Percentiles rank a stretch among this genome's conserved stretches.
phyloP scores from a whole-genome alignment of 176 grass and related monocot genomes.

The Eremochloa ophiuroides region DNA sequence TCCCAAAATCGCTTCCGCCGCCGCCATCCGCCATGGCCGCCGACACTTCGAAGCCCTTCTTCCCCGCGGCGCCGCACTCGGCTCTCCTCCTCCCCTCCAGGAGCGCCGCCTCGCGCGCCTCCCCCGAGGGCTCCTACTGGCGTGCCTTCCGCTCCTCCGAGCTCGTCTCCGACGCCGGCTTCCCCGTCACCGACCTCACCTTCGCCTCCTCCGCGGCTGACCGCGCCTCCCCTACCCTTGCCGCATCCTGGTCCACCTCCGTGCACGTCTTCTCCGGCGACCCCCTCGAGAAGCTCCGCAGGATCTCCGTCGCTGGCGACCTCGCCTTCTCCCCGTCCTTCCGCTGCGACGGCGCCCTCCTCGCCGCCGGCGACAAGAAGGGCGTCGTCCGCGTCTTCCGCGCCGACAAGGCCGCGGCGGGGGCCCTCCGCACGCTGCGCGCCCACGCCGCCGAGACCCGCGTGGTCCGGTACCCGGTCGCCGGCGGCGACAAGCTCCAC shows the following conservation, averaged over 20 bases:
- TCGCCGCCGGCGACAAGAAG: conserved; percentile 65
- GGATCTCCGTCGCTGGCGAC: conserved; percentile 44
- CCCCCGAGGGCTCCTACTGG: conserved; percentile 66
- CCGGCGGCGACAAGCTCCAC: conserved; percentile 64
- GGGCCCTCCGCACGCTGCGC: conserved; percentile 53
- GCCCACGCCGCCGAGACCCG: conserved; percentile 58
- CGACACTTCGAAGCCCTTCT: conserved; percentile 47
- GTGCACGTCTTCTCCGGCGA: conserved; percentile 62
- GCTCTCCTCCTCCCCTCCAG: conserved; percentile 33
- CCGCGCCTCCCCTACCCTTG: conserved; percentile 36
- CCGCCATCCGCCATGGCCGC: conserved; percentile 44
- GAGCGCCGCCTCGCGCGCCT: conserved; percentile 19
- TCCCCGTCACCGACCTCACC: conserved; percentile 65
- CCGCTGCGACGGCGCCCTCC: conserved; percentile 71
- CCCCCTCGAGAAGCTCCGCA: conserved; percentile 25
- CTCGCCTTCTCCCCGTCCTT: conserved; percentile 78
- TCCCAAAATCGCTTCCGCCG: background rate
- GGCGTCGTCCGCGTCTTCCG: conserved; percentile 83
- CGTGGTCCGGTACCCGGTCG: conserved; percentile 63
- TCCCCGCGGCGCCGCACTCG: conserved; percentile 36
- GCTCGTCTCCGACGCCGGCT: conserved; percentile 42
- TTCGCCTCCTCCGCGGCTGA: conserved; percentile 40
- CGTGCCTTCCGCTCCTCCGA: conserved; percentile 65
- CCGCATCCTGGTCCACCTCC: conserved; percentile 47
- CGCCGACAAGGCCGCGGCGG: conserved; percentile 37